A percentile compares a stretch with the other conserved stretches of the same genome.
phyloP scores from a whole-genome alignment of 1,284 basidiomycete species.

The Tylopilus microsporus region DNA sequence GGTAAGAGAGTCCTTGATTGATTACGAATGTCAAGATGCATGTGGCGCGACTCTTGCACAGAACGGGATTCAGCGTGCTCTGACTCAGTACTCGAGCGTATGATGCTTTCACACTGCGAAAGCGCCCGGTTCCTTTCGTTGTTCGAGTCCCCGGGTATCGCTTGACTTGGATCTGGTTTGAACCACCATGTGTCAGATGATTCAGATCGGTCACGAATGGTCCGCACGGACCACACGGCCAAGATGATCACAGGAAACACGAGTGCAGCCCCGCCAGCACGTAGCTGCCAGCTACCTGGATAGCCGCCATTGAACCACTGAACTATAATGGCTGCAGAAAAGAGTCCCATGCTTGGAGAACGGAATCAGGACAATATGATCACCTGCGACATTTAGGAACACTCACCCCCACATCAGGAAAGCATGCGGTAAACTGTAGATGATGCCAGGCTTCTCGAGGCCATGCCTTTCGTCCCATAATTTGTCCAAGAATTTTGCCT shows the following conservation, averaged over 20 bases:
- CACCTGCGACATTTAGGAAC: too few species aligned
- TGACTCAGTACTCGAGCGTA: too few species aligned
- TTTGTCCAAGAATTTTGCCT: slow-evolving; percentile 17
- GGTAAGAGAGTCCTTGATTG: background rate
- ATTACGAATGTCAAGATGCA: background rate
- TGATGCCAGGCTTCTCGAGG: slow-evolving; percentile 35
- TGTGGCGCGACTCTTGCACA: background rate
- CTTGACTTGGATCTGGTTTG: slow-evolving; percentile 16
- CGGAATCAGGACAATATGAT: background rate
- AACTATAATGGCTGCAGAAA: slow-evolving; percentile 26
- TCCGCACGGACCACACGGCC: slow-evolving; percentile 27
- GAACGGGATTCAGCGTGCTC: too few species aligned
- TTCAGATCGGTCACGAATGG: background rate
- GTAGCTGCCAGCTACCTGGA: background rate
- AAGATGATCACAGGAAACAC: slow-evolving; percentile 6
- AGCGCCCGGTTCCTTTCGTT: background rate
- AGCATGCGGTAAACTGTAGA: slow-evolving; percentile 37
- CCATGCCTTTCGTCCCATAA: slow-evolving; percentile 26
- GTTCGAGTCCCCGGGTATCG: background rate
- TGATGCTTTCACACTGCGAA: too few species aligned
- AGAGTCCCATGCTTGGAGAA: slow-evolving; percentile 25
- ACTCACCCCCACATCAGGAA: slow-evolving; percentile 41
- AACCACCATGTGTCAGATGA: slow-evolving; percentile 21
- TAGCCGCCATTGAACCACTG: slow-evolving; percentile 23
- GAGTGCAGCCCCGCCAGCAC: slow-evolving; percentile 7